Percentiles rank a stretch among this genome's conserved stretches.
These are phyloP conservation scores for Emergomyces orientalis DNA, from an alignment of 2,329 filamentous ascomycete genomes.

Conservation along the genomic window DNA sequence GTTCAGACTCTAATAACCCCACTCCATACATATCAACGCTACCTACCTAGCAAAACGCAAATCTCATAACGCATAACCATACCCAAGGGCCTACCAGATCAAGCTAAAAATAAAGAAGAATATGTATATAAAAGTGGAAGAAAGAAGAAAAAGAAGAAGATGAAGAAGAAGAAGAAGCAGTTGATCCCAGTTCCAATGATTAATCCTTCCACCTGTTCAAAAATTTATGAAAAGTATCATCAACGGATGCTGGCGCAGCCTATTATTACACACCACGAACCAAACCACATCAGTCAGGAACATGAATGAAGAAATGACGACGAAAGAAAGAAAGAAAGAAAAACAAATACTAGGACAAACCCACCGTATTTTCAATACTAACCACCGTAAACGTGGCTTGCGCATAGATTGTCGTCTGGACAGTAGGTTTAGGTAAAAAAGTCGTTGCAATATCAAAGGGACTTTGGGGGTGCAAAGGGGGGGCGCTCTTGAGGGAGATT, in stretches of 20 bases:
- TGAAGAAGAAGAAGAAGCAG: conserved; percentile 1
- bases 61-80: neutral
- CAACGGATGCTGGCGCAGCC: conserved; percentile 47
- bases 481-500: conserved; percentile 45
- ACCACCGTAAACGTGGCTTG: conserved; percentile 43
- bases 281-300: neutral
- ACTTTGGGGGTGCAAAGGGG: conserved; percentile 48
- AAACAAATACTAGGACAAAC: conserved; percentile 22
- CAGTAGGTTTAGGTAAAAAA: conserved; percentile 38
- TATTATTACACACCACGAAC: conserved; percentile 23
- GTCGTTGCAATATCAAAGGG: conserved; percentile 44
- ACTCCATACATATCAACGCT: neutral
- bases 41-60: neutral
- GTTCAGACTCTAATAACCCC: neutral
- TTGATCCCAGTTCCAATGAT: neutral
- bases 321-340: too few relatives aligned
- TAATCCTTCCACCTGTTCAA: conserved; percentile 53
- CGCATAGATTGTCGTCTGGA: conserved; percentile 40
- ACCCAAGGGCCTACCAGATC: neutral
- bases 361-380: conserved; percentile 51
- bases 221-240: conserved; percentile 49
- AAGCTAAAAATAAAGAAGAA: neutral
- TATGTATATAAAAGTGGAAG: neutral
- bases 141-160: neutral
- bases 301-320: too few relatives aligned